phyloP scores from a whole-genome alignment of 78 protist species.

The Dictyostelium firmibasis region DNA sequence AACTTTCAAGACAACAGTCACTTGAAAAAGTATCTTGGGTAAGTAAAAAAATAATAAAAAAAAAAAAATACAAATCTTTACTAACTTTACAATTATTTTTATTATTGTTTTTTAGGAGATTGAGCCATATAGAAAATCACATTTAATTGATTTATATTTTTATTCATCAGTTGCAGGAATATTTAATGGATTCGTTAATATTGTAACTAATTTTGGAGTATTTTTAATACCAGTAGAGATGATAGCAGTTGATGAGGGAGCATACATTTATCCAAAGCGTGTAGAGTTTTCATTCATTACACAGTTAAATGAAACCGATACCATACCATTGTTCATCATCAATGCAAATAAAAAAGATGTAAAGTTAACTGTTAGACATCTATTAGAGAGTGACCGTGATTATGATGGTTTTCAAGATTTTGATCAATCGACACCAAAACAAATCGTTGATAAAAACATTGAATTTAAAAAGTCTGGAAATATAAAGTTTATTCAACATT shows the following conservation, averaged over 20 bases:
- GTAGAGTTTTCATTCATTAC: conserved; percentile 54
- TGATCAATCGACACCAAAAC: background rate
- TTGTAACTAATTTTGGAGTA: conserved; percentile 43
- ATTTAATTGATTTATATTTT: conserved; percentile 52
- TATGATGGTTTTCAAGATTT: background rate
- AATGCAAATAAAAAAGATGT: conserved; percentile 23
- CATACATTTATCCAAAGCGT: conserved; percentile 18
- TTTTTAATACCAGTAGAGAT: conserved; percentile 8
- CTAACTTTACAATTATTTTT: background rate
- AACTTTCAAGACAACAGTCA: background rate
- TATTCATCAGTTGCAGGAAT: conserved; percentile 9
- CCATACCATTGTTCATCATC: conserved; percentile 4
- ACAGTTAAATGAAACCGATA: background rate
- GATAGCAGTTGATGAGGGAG: conserved; percentile 21
- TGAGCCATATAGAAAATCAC: conserved; percentile 39
- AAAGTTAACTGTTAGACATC: background rate
- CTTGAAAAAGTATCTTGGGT: conserved; percentile 8
- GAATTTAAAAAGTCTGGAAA: background rate
- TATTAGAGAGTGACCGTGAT: background rate
- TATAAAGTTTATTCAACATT: background rate
- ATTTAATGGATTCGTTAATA: conserved; percentile 19
- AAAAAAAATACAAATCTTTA: no score
- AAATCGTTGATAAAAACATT: background rate
- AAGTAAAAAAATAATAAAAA: background rate
- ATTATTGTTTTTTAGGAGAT: background rate